A percentile compares a stretch with the other conserved stretches of the same genome.
phyloP scores from a whole-genome alignment of 1,284 basidiomycete genomes.

The Leccinum subrobustum region DNA sequence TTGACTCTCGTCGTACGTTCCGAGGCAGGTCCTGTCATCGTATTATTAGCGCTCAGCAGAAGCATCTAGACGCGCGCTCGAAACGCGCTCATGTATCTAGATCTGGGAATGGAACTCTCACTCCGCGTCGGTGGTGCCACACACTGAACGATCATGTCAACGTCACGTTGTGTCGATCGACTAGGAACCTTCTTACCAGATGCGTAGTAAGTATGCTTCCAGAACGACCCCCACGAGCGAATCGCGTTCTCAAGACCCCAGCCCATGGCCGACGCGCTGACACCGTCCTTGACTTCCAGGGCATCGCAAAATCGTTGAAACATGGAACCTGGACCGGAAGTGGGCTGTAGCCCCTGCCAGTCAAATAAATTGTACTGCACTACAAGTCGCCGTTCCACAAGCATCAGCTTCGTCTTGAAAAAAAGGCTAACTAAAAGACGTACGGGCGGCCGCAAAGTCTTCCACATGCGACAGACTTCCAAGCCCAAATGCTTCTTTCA shows the following conservation, averaged over 20 bases:
- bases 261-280: not conserved
- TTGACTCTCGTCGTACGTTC: slow-evolving; percentile 41
- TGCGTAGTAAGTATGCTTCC: not conserved
- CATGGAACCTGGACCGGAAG: slow-evolving; percentile 33
- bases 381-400: slow-evolving; percentile 14
- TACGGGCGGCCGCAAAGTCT: slow-evolving; percentile 60
- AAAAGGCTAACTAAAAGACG: not conserved
- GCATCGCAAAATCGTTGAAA: slow-evolving; percentile 69
- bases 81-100: not conserved
- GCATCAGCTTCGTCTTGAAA: not conserved
- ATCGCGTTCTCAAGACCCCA: slow-evolving; percentile 18
- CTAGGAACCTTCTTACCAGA: not conserved
- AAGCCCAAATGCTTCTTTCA: slow-evolving; percentile 62
- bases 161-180: not conserved
- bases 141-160: not conserved
- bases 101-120: slow-evolving; percentile 23
- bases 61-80: not conserved
- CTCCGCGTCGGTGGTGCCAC: slow-evolving; percentile 33
- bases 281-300: not conserved
- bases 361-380: slow-evolving; percentile 54
- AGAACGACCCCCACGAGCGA: not conserved
- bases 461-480: slow-evolving; percentile 56
- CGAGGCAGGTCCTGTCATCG: slow-evolving; percentile 41
- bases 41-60: not conserved
- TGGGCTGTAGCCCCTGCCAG: slow-evolving; percentile 46